Conservation (phyloP, 1,284 basidiomycete species). For the Irpex sp. region DNA sequence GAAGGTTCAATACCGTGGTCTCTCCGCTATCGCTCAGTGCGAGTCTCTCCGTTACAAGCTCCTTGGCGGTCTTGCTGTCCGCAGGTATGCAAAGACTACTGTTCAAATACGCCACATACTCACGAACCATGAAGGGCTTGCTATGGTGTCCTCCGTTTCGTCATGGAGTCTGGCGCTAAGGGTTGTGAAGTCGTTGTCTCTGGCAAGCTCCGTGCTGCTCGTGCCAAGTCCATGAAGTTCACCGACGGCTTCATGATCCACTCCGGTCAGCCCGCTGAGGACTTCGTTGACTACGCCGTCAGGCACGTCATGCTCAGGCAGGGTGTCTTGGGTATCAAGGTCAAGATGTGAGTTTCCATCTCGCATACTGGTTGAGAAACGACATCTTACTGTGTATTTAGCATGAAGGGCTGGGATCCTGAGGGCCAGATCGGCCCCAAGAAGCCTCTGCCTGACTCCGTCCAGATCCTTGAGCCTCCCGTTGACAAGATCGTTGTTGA, state of each 20-base stretch:
- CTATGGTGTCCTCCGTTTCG: constrained; percentile 99
- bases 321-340: constrained; percentile 99
- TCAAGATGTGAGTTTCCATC: constrained; percentile 78
- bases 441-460: constrained; percentile 95
- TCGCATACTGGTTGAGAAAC: no score
- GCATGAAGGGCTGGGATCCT: constrained; percentile 97
- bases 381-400: constrained; percentile 26
- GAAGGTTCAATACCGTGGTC: constrained; percentile 98
- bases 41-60: constrained; percentile 99
- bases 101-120: neutral
- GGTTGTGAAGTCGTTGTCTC: constrained; percentile 99
- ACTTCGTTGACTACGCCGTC: constrained; percentile 98
- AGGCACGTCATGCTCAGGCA: constrained; percentile 98
- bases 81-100: constrained; percentile 60
- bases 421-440: constrained; percentile 85
- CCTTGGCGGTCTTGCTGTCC: constrained; percentile 98
- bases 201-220: constrained; percentile 98
- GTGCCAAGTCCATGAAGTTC: constrained; percentile 99
- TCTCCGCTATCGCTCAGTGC: constrained; percentile 98
- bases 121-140: constrained; percentile 67
- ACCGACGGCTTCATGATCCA: constrained; percentile 99
- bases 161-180: constrained; percentile 99
- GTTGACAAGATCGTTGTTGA: constrained; percentile 78
- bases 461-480: constrained; percentile 85
- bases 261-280: constrained; percentile 96